Conservation (phyloP, 2,329 filamentous ascomycete genomes). For the Neocucurbitaria cava region DNA sequence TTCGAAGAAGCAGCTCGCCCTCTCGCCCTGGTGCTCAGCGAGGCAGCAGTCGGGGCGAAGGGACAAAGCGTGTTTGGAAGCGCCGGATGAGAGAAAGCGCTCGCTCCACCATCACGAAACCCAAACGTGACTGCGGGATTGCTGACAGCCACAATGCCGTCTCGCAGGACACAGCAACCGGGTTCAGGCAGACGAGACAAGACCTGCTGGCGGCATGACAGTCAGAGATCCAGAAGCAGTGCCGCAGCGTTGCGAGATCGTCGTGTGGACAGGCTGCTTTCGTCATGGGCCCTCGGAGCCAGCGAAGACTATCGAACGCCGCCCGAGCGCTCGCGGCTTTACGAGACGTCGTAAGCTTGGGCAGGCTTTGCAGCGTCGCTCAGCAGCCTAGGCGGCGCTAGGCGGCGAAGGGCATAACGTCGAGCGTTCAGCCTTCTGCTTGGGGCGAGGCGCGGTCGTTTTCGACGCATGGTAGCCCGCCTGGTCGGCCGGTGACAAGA, state of each 20-base stretch:
- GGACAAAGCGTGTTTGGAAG: slow-evolving; percentile 25
- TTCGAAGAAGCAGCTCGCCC: slow-evolving; percentile 36
- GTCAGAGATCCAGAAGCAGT: slow-evolving; percentile 34
- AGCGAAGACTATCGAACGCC: slow-evolving; percentile 46
- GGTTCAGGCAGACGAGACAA: slow-evolving; percentile 33
- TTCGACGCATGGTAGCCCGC: slow-evolving; percentile 19
- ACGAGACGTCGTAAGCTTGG: slow-evolving; percentile 45
- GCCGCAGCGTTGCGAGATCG: slow-evolving; percentile 43
- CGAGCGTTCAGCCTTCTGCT: slow-evolving; percentile 32
- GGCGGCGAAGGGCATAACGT: slow-evolving; percentile 22
- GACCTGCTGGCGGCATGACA: slow-evolving; percentile 37
- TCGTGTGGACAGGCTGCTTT: slow-evolving; percentile 38
- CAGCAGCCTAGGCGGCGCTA: slow-evolving; percentile 19
- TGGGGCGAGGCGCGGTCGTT: slow-evolving; percentile 38
- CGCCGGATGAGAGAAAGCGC: slow-evolving; percentile 8
- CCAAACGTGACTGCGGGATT: slow-evolving; percentile 40
- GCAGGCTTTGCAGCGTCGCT: slow-evolving; percentile 18
- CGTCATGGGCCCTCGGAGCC: slow-evolving; percentile 40
- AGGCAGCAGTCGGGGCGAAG: slow-evolving; percentile 15
- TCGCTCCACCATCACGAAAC: slow-evolving; percentile 41
- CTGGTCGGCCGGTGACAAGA: slow-evolving; percentile 16
- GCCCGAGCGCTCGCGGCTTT: slow-evolving; percentile 37
- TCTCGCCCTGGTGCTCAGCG: slow-evolving; percentile 11
- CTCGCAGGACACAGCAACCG: slow-evolving; percentile 24
- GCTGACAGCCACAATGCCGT: slow-evolving; percentile 26